Base-by-base conservation (phyloP, 345 rosid genomes). In the Eutrema japonicum region DNA sequence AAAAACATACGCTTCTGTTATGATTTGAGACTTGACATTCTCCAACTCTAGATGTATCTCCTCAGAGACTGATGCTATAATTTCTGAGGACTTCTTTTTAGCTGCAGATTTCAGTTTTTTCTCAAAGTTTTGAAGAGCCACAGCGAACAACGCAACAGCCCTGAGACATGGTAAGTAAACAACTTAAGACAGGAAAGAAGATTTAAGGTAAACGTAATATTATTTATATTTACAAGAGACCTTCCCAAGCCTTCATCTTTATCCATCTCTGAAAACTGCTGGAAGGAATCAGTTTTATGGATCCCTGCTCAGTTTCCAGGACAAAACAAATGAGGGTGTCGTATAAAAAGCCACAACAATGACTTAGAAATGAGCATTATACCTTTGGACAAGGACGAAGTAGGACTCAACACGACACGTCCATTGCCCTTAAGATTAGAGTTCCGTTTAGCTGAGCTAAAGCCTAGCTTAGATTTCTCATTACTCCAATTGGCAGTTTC, bases 181-280 rank as follows among this genome's bases (percentile, higher is more conserved):
- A 64, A 69, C 72, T 71, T 60, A 64, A 80, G 51, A 51, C 57
- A 60, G 38, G 64, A 51, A 61, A 32, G 29, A 68, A 61, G 74
- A 12, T 26, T 51, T 18, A 68, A 47, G 37, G 46, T 46, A 67
- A 37, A 52, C 22, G 57, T 36, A 66, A 33, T 45, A 55, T 27
- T n/a, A 54, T 12, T 61, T 65, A 50, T 61, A 71, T 16, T 53
- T 35, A 67, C 56, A 76, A 74, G 57, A 75, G 71, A 92, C 98
- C 97, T 96, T 72, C 85, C 82, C 82, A 83, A 73, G 57, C 88
- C 99, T 77, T 85, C 89, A 79, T 80, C 88, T 72, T 85, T 89
- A 57, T 67, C 79, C 76, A 72, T 80, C 75, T 83, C 90, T 50
- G 80, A 72, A 61, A 76, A 72, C 75, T 79, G 90, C 76, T 66